phyloP scores from a whole-genome alignment of 192 early-diverging fungal genomes.

The Phlyctochytrium bullatum region DNA sequence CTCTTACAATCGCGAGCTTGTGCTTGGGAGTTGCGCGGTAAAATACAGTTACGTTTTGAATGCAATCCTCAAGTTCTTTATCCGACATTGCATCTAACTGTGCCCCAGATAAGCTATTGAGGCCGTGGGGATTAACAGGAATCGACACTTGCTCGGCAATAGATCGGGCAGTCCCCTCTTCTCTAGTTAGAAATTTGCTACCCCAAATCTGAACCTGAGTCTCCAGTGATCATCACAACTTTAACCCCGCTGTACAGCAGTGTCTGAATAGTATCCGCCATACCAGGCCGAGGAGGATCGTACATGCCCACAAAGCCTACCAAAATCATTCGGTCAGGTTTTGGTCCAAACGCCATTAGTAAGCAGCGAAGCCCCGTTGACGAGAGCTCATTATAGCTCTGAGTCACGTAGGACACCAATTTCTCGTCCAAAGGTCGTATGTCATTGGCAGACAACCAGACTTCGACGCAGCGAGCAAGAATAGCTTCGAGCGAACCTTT shows the following conservation, averaged over 20 bases:
- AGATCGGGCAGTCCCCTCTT: slow-evolving; percentile 81
- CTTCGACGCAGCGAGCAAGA: slow-evolving; percentile 68
- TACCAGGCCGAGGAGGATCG: slow-evolving; percentile 85
- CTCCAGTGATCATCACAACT: slow-evolving; percentile 98
- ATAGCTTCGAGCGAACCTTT: slow-evolving; percentile 89
- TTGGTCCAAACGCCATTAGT: slow-evolving; percentile 72
- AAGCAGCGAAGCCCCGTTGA: slow-evolving; percentile 80
- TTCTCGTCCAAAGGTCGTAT: slow-evolving; percentile 51
- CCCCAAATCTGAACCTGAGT: slow-evolving; percentile 57
- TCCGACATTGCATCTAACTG: slow-evolving; percentile 39
- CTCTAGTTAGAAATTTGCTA: background rate
- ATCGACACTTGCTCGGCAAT: slow-evolving; percentile 89
- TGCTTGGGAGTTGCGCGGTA: slow-evolving; percentile 75
- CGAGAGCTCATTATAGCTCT: slow-evolving; percentile 67
- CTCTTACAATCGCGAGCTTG: slow-evolving; percentile 88
- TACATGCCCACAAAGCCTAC: slow-evolving; percentile 85
- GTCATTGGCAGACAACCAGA: slow-evolving; percentile 51
- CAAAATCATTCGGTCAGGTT: slow-evolving; percentile 59
- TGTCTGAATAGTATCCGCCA: slow-evolving; percentile 68
- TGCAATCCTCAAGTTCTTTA: slow-evolving; percentile 32
- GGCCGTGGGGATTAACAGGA: slow-evolving; percentile 33
- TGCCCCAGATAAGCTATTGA: slow-evolving; percentile 40
- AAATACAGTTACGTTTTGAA: slow-evolving; percentile 55
- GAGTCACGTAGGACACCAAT: slow-evolving; percentile 54
- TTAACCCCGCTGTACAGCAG: slow-evolving; percentile 78